Base-by-base conservation (phyloP, 2,329 filamentous ascomycete genomes). In the Cyphellophora europaea region DNA sequence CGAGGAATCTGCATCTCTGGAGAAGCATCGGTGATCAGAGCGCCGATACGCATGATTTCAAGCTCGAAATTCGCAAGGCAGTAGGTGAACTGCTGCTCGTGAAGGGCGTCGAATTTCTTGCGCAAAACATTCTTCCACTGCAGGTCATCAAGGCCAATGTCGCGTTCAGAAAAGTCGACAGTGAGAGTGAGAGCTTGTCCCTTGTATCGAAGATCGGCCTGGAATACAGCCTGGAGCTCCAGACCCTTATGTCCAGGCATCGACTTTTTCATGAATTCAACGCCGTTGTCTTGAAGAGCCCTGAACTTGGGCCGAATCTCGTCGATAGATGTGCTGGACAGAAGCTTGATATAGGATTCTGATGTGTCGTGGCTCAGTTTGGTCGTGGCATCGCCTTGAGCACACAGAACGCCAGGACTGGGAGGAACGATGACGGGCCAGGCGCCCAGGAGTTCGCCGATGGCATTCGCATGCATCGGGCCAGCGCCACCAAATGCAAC, bases 381-480 rank as follows among this genome's bases (percentile, higher is more conserved):
- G 0, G 66, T 70, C 1, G 62, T 66, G 3, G 60, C 63, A 51
- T 71, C 67, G 0, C 66, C 67, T 36, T 66, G 61, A 2, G 67
- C 66, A 40, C 66, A 71, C 0, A 70, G 51, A 6, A 66, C 63
- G 14, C 66, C 67, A 4, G 67, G 67, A 2, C 64, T 64, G 1
- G 62, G 65, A 8, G 67, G 67, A 2, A 71, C 53, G n/a, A 70
- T 68, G n/a, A 71, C 65, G 4, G 66, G 66, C 61, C 63, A 70
- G 2, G 65, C 62, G 0, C 64, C 63, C 4, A 71, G 56, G 2
- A 71, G 56, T 43, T 67, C 59, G 14, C 66, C 67, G 2, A 70
- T 54, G 3, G 65, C 62, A 33, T 69, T 70, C 3, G 62, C 66
- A 41, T 36, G 33, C 21, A 25, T 25, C 8, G 67, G 67, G 0